Percentiles rank a stretch among this genome's conserved stretches.
Evolutionary conservation across 116 monocot genomes (phyloP).

Genomic region (Papilionanthe hybrid): DNA sequence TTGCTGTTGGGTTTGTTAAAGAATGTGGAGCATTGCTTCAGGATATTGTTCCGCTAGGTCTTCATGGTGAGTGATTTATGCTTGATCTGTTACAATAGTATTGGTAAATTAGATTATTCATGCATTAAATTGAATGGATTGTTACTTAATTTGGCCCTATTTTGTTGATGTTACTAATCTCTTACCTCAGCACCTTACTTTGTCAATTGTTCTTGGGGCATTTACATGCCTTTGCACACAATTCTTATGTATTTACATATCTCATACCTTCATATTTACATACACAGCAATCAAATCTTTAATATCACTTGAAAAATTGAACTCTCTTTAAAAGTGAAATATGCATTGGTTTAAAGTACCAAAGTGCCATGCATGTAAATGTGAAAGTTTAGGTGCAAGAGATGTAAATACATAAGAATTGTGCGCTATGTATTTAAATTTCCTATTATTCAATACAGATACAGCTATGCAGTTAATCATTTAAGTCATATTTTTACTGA

Average conservation of each 20-base stretch:
- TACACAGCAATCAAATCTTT: too few species aligned
- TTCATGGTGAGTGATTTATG: constrained; percentile 45
- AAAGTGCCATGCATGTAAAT: too few species aligned
- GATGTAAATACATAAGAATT: too few species aligned
- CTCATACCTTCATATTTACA: too few species aligned
- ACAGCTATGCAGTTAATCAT: background rate
- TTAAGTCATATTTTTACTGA: background rate
- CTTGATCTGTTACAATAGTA: background rate
- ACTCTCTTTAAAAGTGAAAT: too few species aligned
- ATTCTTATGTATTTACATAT: too few species aligned
- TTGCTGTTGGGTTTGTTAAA: constrained; percentile 86
- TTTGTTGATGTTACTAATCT: constrained; percentile 1
- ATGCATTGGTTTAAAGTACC: too few species aligned
- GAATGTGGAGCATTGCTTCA: constrained; percentile 84
- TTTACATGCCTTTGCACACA: too few species aligned
- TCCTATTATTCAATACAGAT: background rate
- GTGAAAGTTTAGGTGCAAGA: too few species aligned
- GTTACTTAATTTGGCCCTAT: background rate
- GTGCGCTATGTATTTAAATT: too few species aligned
- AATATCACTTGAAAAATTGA: too few species aligned
- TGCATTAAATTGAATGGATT: background rate
- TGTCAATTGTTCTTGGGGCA: background rate
- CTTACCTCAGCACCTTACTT: background rate
- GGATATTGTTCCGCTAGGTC: constrained; percentile 73
- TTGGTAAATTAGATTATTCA: background rate